Evolutionary conservation across 129 eudicot species (phyloP), one percentile per base, ranked within the genome.

Genomic region (Scalesia atractyloides): DNA sequence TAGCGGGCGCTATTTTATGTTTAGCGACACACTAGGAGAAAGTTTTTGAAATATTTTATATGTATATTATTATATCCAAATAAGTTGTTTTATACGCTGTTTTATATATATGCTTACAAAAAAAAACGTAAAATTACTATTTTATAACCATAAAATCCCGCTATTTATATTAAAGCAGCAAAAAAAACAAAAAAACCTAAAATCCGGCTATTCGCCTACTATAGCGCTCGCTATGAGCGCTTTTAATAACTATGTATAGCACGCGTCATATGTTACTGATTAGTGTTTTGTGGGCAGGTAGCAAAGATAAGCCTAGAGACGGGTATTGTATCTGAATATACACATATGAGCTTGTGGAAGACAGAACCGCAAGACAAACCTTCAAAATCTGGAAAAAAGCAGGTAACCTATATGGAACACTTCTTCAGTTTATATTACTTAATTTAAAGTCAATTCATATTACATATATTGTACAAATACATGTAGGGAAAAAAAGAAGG

Each of bases 311-410:
- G 97, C 65, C 43, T 78, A 59, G 84, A 74, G 57, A 79, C 76
- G 12, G 79, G 84, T n/a, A 52, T 75, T 10, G 73, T 84, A 17
- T 89, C 94, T 1, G 96, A 92, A 82, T 89, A 82, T 73, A 82
- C 97, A 15, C 79, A 70, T 57, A 84, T 92, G 97, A 61, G 77
- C 67, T 73, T 92, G 72, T 69, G 72, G 16, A 91, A 82, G 85
- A 86, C 82, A 5, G 86, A 79, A 58, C 81, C 65, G 47, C 82
- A 69, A 70, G 77, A 67, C 34, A 66, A 63, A 62, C 79, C 44
- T 65, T 67, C 76, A 13, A 74, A 75, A 33, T 41, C 76, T 44
- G 65, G 39, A 59, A 70, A n/a, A 16, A 51, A 63, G 41, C 53
- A 83, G 86, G 94, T 78, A 64, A 26, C 71, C 62, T 13, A 36